Evolutionary conservation across 768 basidiomycete species (phyloP).

Genomic region (Mycena latifolia): DNA sequence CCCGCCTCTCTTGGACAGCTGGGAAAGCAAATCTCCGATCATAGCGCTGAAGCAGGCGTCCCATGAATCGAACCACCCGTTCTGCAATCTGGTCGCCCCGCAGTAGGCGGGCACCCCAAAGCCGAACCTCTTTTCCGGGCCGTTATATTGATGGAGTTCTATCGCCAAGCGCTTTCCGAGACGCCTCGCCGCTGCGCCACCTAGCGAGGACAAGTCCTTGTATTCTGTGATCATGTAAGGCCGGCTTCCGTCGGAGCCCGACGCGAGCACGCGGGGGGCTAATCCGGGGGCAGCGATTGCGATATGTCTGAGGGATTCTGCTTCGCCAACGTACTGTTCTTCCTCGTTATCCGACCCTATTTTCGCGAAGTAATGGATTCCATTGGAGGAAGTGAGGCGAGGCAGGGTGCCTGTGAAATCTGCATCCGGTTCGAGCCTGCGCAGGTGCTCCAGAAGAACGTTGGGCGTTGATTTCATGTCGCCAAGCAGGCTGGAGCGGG

Average conservation of each 20-base stretch:
- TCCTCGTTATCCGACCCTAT: constrained; percentile 60
- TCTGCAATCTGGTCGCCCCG: constrained; percentile 75
- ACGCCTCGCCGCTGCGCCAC: constrained; percentile 55
- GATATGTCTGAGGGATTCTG: constrained; percentile 75
- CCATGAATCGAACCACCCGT: constrained; percentile 83
- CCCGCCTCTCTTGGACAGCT: constrained; percentile 54
- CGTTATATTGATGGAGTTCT: constrained; percentile 72
- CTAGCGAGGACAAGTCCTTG: constrained; percentile 67
- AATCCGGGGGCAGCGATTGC: constrained; percentile 74
- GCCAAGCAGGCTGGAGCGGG: no score
- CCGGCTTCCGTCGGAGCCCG: constrained; percentile 55
- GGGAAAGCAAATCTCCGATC: constrained; percentile 68
- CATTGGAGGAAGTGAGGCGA: constrained; percentile 66
- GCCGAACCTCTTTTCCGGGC: constrained; percentile 67
- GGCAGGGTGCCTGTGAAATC: constrained; percentile 62
- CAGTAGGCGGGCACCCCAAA: constrained; percentile 84
- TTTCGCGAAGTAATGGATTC: constrained; percentile 74
- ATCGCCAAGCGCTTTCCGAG: constrained; percentile 74
- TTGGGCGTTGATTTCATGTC: neutral
- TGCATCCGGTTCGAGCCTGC: constrained; percentile 61
- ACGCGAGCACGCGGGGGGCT: constrained; percentile 68
- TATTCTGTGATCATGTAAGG: constrained; percentile 85
- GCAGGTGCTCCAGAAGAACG: constrained; percentile 58
- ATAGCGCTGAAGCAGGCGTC: constrained; percentile 73
- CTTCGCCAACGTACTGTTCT: constrained; percentile 80